These are phyloP conservation scores for Russula abietina DNA, from an alignment of 768 basidiomycete genomes.

Conservation along the genomic window DNA sequence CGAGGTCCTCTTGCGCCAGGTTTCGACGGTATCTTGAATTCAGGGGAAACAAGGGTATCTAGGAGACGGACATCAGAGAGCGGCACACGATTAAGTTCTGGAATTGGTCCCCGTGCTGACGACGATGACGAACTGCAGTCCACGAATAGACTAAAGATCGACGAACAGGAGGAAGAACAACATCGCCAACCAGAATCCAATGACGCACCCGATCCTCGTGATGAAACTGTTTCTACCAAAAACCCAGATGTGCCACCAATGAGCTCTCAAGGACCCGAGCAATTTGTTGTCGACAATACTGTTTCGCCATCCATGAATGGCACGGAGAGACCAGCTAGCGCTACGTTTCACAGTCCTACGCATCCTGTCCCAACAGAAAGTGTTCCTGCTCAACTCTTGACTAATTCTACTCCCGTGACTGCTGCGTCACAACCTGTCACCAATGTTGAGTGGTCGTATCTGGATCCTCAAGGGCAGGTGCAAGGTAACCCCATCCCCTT, in stretches of 20 bases:
- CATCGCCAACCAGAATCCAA: not conserved
- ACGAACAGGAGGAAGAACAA: slow-evolving; percentile 50
- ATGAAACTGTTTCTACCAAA: not conserved
- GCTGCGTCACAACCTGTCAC: slow-evolving; percentile 39
- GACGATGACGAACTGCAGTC: slow-evolving; percentile 38
- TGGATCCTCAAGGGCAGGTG: slow-evolving; percentile 85
- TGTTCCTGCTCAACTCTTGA: not conserved
- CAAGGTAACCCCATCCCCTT: slow-evolving; percentile 54
- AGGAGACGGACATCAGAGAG: slow-evolving; percentile 59
- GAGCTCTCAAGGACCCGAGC: not conserved
- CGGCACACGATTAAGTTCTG: slow-evolving; percentile 39
- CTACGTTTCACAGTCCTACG: not conserved
- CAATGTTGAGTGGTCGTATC: slow-evolving; percentile 86
- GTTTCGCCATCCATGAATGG: slow-evolving; percentile 6
- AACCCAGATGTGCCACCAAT: not conserved
- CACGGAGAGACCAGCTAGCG: not conserved
- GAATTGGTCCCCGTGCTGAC: slow-evolving; percentile 35
- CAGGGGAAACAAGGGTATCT: slow-evolving; percentile 64
- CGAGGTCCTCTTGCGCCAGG: slow-evolving; percentile 52
- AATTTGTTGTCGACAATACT: not conserved
- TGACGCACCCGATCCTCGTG: not conserved
- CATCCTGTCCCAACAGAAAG: slow-evolving; percentile 6
- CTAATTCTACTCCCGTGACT: slow-evolving; percentile 1
- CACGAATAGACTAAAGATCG: slow-evolving; percentile 44
- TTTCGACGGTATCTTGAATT: slow-evolving; percentile 67